Base-by-base conservation (phyloP, 202 grass and related monocot species). In the Setaria viridis region DNA sequence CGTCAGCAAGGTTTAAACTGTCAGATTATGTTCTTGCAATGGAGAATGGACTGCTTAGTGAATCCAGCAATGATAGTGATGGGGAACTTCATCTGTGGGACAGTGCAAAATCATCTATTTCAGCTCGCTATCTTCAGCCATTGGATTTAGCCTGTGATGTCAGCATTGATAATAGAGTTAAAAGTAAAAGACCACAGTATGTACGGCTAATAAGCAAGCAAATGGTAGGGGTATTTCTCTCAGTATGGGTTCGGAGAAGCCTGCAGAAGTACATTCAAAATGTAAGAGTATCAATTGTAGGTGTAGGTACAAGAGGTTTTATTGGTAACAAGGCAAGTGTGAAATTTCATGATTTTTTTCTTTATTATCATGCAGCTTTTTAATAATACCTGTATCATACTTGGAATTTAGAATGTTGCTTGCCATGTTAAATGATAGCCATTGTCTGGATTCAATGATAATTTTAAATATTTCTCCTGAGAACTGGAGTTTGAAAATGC, bases 161-260 rank as follows among this genome's bases (percentile, higher is more conserved):
- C 81, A 77, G 84, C 71, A 62, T 17, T 17, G 20, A 69, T 71
- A 69, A 70, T 10, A 19, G 77, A 57, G 54, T 11, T 74, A 80
- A 83, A 88, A 94, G 78, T 75, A 88, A 88, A 58, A 90, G 30
- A 47, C 76, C 79, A 33, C 65, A 71, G 29, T 92, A 90, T 90
- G 79, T 92, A 6, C 67, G 87, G 48, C 85, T 94, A 85, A 81
- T 92, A 83, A 94, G 87, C 77, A 94, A 92, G 70, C 90, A 94
- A 83, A 94, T 94, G 92, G 92, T 94, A 37, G 92, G 92, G 11
- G 76, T 94, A 70, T 94, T 84, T 74, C 56, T 92, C 69, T 88
- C 92, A 25, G 78, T 94, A 70, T 94, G 92, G 89, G 79, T 92
- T 9, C 82, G 79, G 10, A 88, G 78, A 86, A 91, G 82, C 62